Evolutionary conservation across 1,139 yeast species (phyloP).

Genomic region (Saccharomyces hybrid): DNA sequence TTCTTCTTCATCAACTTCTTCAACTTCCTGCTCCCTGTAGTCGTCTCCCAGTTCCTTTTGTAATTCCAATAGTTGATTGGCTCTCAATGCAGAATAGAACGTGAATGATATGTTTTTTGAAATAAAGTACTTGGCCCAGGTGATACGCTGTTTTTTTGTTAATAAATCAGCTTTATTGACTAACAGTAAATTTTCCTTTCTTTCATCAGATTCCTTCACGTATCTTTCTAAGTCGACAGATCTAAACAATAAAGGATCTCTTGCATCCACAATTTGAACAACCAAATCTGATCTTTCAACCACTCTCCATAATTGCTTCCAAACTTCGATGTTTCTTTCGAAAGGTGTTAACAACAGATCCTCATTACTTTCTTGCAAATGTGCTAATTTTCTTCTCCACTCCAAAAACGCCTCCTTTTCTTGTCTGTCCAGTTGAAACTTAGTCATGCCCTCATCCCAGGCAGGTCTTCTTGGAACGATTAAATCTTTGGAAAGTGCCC

Average conservation of each 20-base stretch:
- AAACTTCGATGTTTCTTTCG: conserved; percentile 92
- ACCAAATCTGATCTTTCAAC: conserved; percentile 89
- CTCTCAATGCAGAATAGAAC: conserved; percentile 85
- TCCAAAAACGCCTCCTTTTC: conserved; percentile 87
- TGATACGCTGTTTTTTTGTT: conserved; percentile 62
- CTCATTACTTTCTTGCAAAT: conserved; percentile 61
- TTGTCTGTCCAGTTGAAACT: conserved; percentile 70
- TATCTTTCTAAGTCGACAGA: conserved; percentile 82
- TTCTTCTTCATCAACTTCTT: conserved; percentile 32
- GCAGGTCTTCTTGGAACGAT: conserved; percentile 90
- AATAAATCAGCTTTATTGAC: conserved; percentile 93
- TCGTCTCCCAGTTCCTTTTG: conserved; percentile 38
- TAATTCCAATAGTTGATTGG: conserved; percentile 60
- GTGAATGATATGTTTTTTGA: conserved; percentile 68
- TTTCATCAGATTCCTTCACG: conserved; percentile 63
- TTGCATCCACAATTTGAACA: conserved; percentile 95
- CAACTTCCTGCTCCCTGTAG: conserved; percentile 14
- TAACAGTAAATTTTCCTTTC: conserved; percentile 68
- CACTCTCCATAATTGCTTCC: conserved; percentile 98
- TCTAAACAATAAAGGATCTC: conserved; percentile 86
- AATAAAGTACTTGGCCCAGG: conserved; percentile 82
- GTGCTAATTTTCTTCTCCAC: conserved; percentile 89
- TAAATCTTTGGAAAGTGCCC: conserved; percentile 65
- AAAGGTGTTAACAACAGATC: conserved; percentile 90
- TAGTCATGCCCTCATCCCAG: conserved; percentile 70